phyloP scores from a whole-genome alignment of 148 eudicot species.

The Selenicereus undatus region DNA sequence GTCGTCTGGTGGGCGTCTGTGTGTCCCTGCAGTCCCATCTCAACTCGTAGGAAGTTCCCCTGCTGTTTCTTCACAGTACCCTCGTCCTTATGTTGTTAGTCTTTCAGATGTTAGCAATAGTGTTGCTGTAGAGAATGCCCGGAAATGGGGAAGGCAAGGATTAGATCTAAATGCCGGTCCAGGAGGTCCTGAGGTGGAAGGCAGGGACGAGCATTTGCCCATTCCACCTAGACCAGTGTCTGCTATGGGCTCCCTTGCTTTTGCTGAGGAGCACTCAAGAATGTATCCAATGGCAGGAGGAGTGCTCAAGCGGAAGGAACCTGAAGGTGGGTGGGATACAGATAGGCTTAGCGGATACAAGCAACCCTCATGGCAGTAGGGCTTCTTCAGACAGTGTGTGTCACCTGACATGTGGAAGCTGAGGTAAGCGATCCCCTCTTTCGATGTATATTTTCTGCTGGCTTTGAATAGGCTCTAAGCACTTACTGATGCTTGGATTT shows the following conservation, averaged over 20 bases:
- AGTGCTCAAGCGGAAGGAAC: slow-evolving; percentile 66
- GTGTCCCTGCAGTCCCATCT: slow-evolving; percentile 44
- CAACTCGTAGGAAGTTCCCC: slow-evolving; percentile 64
- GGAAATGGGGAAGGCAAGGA: slow-evolving; percentile 58
- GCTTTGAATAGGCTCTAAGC: not conserved
- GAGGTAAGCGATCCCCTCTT: slow-evolving; percentile 12
- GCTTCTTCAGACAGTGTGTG: slow-evolving; percentile 18
- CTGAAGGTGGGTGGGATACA: slow-evolving; percentile 71
- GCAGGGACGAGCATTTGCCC: slow-evolving; percentile 50
- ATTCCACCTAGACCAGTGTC: slow-evolving; percentile 43
- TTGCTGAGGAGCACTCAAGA: slow-evolving; percentile 57
- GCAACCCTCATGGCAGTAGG: slow-evolving; percentile 68
- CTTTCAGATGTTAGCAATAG: slow-evolving; percentile 44
- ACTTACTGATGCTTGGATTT: slow-evolving; percentile 4
- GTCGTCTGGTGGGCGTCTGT: slow-evolving; percentile 41
- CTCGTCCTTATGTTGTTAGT: slow-evolving; percentile 51
- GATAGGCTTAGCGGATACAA: slow-evolving; percentile 52
- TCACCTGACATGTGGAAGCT: slow-evolving; percentile 18
- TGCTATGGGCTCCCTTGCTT: slow-evolving; percentile 39
- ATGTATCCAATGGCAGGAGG: slow-evolving; percentile 54
- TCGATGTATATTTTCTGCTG: not conserved
- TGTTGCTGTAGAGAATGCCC: slow-evolving; percentile 38
- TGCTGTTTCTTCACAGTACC: slow-evolving; percentile 54
- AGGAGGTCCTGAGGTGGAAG: slow-evolving; percentile 48
- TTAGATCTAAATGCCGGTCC: slow-evolving; percentile 90